A percentile compares a stretch with the other conserved stretches of the same genome.
phyloP scores from a whole-genome alignment of 768 basidiomycete species.

The Leucosporidium scottii region DNA sequence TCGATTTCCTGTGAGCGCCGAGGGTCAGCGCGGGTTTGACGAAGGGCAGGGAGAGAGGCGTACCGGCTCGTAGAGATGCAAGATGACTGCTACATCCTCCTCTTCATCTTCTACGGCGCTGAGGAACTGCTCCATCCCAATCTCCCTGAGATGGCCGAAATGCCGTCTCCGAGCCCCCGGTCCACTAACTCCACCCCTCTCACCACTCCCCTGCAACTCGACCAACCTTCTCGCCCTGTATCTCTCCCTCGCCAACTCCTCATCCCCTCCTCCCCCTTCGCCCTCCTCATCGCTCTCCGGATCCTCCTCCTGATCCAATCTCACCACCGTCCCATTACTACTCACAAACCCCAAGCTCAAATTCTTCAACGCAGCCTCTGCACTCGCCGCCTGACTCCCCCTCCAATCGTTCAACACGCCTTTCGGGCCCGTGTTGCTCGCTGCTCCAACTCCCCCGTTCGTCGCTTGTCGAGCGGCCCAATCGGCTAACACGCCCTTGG shows the following conservation, averaged over 20 bases:
- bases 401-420: slow-evolving; percentile 27
- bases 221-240: slow-evolving; percentile 22
- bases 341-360: no score
- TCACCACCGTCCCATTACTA: no score
- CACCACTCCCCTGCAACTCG: slow-evolving; percentile 28
- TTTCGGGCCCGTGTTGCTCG: slow-evolving; percentile 35
- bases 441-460: neutral
- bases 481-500: slow-evolving; percentile 37
- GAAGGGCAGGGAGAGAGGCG: neutral
- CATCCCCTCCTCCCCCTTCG: neutral
- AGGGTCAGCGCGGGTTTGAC: neutral
- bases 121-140: slow-evolving; percentile 32
- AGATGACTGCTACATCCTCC: slow-evolving; percentile 23
- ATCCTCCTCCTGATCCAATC: no score
- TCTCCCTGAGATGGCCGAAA: slow-evolving; percentile 38
- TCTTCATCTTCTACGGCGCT: slow-evolving; percentile 36
- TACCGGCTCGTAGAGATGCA: slow-evolving; percentile 37
- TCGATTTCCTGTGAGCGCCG: slow-evolving; percentile 20
- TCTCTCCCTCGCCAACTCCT: slow-evolving; percentile 17
- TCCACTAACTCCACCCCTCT: slow-evolving; percentile 13
- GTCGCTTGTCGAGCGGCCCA: slow-evolving; percentile 17
- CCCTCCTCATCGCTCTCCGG: neutral
- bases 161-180: neutral
- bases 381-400: neutral
- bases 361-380: no score